Base-by-base conservation (phyloP, 2,329 filamentous ascomycete genomes). In the Pestalotiopsis sp. region DNA sequence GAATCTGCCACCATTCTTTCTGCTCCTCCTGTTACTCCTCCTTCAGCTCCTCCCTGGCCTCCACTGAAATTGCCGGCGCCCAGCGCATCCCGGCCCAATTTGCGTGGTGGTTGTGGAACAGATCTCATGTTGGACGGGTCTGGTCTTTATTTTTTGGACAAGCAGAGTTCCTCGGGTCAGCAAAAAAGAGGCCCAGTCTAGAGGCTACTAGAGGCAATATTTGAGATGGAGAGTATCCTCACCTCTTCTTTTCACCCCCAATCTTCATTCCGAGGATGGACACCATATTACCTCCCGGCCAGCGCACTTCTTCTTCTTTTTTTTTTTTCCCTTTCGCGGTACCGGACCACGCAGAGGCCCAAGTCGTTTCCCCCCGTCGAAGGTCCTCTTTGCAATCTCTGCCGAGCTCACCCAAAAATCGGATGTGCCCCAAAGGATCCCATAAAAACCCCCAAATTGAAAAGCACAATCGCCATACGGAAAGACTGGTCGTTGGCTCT, bases 181-280 rank as follows among this genome's bases (percentile, higher is more conserved):
- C 48, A 59, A 35, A 35, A n/a, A n/a, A 39, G 11, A n/a, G 30
- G 35, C 58, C 58, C 52, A 30, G 26, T 61, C 14, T 56, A 14
- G 39, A 35, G 5, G 40, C 52, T 64, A 30, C 26, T 48, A 20
- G n/a, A 40, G 9, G 4, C 26, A 35, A 17, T 24, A 48, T 68
- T 63, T 35, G 30, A 35, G 44, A 30, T 24, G 17, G n/a, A 82
- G 56, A n/a, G 17, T 20, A n/a, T 44, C 14, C 85, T 81, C 79
- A 84, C 82, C 86, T 87, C 77, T 88, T 88, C 79, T 84, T 88
- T 70, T 86, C 84, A 71, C 81, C 81, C 63, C 85, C 84, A 68
- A 88, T 80, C 75, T 84, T 87, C 74, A 89, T 78, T 63, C 86
- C 86, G 70, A 88, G 88, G 70, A 89, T 86, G 2, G 87, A 88